These are phyloP conservation scores for Mallotus japonicus DNA, from an alignment of 441 rosid species.

Conservation along the genomic window DNA sequence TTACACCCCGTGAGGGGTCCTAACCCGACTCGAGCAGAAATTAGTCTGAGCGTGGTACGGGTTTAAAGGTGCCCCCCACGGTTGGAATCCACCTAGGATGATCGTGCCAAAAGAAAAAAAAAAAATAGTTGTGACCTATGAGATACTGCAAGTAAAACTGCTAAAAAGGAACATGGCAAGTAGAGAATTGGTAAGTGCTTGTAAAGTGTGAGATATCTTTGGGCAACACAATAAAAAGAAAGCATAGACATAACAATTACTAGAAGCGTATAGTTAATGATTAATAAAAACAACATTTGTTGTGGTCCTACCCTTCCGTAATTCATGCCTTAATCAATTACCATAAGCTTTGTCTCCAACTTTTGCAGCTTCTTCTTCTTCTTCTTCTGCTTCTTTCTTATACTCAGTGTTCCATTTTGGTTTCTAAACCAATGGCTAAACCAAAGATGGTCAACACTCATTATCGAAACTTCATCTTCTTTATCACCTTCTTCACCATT, in stretches of 20 bases:
- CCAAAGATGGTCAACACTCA: neutral
- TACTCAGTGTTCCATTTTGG: neutral
- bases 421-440: slow-evolving; percentile 36
- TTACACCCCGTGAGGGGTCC: too few relatives aligned
- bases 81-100: too few relatives aligned
- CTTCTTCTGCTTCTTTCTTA: too few relatives aligned
- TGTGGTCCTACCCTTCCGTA: slow-evolving; percentile 26
- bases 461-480: neutral
- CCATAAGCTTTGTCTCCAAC: slow-evolving; percentile 11
- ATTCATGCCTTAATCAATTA: slow-evolving; percentile 30
- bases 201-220: neutral
- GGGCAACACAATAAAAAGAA: neutral
- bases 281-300: slow-evolving; percentile 8
- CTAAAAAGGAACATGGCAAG: too few relatives aligned
- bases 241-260: slow-evolving; percentile 6
- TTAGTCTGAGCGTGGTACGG: too few relatives aligned
- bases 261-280: slow-evolving; percentile 14
- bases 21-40: too few relatives aligned
- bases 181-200: too few relatives aligned
- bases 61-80: too few relatives aligned
- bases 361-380: neutral
- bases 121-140: too few relatives aligned
- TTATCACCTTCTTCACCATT: slow-evolving; percentile 25
- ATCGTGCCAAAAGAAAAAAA: too few relatives aligned
- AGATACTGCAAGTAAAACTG: too few relatives aligned